phyloP scores from a whole-genome alignment of 495 filamentous ascomycete genomes.

The Parathielavia hyrcaniae region DNA sequence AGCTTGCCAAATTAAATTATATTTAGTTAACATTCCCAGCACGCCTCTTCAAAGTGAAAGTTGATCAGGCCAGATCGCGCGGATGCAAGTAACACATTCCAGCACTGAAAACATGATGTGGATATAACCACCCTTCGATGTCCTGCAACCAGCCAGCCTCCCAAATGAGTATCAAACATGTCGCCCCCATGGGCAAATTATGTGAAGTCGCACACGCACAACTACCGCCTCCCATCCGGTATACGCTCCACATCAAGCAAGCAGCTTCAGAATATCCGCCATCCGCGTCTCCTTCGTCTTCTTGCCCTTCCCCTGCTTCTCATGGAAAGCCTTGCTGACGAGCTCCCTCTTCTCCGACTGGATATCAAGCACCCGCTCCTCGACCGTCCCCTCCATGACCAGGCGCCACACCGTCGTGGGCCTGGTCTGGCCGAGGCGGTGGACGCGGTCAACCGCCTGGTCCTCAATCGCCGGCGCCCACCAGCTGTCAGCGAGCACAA shows the following conservation, averaged over 20 bases:
- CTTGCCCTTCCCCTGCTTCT: constrained; percentile 44
- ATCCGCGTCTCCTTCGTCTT: constrained; percentile 41
- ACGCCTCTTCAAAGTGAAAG: too few species aligned
- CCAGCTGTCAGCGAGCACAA: constrained; percentile 77
- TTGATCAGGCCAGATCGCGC: too few species aligned
- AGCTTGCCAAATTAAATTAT: too few species aligned
- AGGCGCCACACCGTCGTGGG: constrained; percentile 74
- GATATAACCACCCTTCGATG: too few species aligned
- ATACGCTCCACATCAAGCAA: constrained; percentile 20
- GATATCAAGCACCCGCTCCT: constrained; percentile 75
- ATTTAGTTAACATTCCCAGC: too few species aligned
- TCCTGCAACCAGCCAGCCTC: background rate
- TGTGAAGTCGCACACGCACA: background rate
- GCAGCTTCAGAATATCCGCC: constrained; percentile 38
- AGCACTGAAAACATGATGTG: too few species aligned
- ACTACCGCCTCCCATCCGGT: background rate
- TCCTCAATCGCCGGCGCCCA: constrained; percentile 94
- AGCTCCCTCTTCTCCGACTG: constrained; percentile 77
- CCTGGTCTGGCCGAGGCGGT: constrained; percentile 76
- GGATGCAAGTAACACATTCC: too few species aligned
- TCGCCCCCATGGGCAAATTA: background rate
- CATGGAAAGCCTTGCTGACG: constrained; percentile 69
- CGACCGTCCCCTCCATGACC: constrained; percentile 78
- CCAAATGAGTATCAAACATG: too few species aligned
- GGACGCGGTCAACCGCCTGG: constrained; percentile 86